These are phyloP conservation scores for Nemania abortiva DNA, from an alignment of 2,329 filamentous ascomycete species.

Conservation along the genomic window DNA sequence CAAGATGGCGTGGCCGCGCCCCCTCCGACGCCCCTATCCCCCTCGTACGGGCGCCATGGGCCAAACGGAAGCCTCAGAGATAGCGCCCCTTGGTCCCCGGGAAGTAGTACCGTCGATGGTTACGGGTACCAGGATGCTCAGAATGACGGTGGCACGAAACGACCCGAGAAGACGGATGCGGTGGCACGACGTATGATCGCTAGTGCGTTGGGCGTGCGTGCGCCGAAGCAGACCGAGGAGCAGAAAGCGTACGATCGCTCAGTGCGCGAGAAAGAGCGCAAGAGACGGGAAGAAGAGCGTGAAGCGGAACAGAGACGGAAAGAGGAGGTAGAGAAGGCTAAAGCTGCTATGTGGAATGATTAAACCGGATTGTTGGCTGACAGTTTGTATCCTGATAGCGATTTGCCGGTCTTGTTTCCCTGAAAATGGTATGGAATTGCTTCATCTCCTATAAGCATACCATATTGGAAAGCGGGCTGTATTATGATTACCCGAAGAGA, in stretches of 20 bases:
- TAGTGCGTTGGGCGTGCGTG: slow-evolving; percentile 83
- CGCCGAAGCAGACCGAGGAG: slow-evolving; percentile 86
- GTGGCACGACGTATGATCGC: slow-evolving; percentile 92
- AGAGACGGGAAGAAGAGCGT: slow-evolving; percentile 77
- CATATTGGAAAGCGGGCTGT: not conserved
- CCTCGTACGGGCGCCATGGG: slow-evolving; percentile 53
- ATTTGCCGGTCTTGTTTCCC: not conserved
- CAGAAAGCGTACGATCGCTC: slow-evolving; percentile 87
- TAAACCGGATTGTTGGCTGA: slow-evolving; percentile 50
- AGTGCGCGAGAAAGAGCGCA: slow-evolving; percentile 85
- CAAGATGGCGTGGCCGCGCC: slow-evolving; percentile 63
- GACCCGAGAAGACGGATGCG: slow-evolving; percentile 91
- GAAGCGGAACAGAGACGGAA: slow-evolving; percentile 71
- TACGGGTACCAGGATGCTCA: slow-evolving; percentile 23
- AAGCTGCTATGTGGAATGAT: slow-evolving; percentile 88
- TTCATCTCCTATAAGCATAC: not conserved
- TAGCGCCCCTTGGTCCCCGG: slow-evolving; percentile 35
- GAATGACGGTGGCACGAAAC: slow-evolving; percentile 25
- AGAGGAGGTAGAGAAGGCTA: slow-evolving; percentile 79
- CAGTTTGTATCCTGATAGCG: not conserved
- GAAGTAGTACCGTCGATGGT: slow-evolving; percentile 24
- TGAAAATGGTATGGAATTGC: not conserved
- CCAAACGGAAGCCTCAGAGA: slow-evolving; percentile 7
- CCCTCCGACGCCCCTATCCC: slow-evolving; percentile 75
- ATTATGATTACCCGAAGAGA: not conserved